phyloP scores from a whole-genome alignment of 2,329 filamentous ascomycete genomes.

The Claviceps sp. region DNA sequence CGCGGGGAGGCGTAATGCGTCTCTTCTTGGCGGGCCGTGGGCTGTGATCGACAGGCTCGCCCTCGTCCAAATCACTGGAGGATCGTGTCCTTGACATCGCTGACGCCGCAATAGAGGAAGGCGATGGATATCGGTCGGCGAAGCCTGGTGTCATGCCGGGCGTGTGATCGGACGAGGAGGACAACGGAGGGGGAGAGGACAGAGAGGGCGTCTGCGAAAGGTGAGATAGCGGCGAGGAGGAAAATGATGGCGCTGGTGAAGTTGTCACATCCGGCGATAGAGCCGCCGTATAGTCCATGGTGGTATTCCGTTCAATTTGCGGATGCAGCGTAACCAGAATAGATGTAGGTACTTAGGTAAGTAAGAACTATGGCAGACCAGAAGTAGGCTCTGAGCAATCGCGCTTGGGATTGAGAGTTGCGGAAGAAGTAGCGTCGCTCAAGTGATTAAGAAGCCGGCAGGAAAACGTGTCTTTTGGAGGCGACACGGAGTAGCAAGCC shows the following conservation, averaged over 20 bases:
- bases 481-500: background rate
- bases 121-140: conserved; percentile 38
- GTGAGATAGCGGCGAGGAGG: conserved; percentile 41
- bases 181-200: conserved; percentile 9
- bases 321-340: background rate
- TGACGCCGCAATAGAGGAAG: conserved; percentile 31
- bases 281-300: conserved; percentile 1
- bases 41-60: conserved; percentile 36
- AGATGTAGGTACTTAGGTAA: background rate
- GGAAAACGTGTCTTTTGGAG: background rate
- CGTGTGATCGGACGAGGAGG: conserved; percentile 32
- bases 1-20: conserved; percentile 43
- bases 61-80: conserved; percentile 28
- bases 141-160: conserved; percentile 24
- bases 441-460: background rate
- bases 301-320: background rate
- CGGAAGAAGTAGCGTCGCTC: background rate
- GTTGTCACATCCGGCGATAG: conserved; percentile 15
- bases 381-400: background rate
- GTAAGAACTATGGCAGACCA: background rate
- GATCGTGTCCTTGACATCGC: conserved; percentile 38
- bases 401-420: background rate
- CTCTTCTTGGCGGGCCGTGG: conserved; percentile 64
- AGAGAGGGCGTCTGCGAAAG: conserved; percentile 38
- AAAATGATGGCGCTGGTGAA: conserved; percentile 23